Percentiles rank a stretch among this genome's conserved stretches.
Conservation (phyloP, 164 flowering plant species). For the Annona cherimola region DNA sequence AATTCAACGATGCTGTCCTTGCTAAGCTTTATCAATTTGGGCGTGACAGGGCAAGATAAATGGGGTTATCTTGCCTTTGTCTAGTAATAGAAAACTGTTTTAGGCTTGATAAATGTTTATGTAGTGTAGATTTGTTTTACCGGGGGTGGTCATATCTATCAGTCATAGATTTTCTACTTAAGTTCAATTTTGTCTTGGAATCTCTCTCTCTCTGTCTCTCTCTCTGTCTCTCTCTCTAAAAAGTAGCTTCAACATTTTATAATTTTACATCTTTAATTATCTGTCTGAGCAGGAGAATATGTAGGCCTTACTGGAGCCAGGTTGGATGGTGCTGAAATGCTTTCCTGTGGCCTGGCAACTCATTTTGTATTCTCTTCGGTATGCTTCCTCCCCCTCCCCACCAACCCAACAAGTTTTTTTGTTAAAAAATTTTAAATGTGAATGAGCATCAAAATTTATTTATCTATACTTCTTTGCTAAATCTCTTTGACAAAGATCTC, state of each 20-base stretch:
- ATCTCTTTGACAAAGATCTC: not conserved
- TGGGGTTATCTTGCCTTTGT: not conserved
- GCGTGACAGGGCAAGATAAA: not conserved
- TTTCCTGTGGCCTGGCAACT: constrained; percentile 95
- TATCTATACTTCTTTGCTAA: not conserved
- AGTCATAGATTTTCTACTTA: not conserved
- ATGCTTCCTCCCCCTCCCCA: not conserved
- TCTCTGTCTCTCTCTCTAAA: not conserved
- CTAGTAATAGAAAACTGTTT: not conserved
- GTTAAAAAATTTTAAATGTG: not conserved
- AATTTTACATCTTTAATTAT: not conserved
- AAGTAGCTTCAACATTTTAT: not conserved
- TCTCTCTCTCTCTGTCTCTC: not conserved
- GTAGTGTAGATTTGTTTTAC: not conserved
- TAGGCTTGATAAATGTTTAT: not conserved
- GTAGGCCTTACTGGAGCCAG: constrained; percentile 86
- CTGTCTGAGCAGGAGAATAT: constrained; percentile 69
- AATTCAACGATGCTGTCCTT: too few relatives aligned
- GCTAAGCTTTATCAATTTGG: not conserved
- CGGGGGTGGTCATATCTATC: not conserved
- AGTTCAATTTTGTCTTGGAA: not conserved
- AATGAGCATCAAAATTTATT: not conserved
- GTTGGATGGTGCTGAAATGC: constrained; percentile 93
- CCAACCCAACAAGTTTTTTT: too few relatives aligned
- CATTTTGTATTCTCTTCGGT: constrained; percentile 54